Evolutionary conservation across 2,329 filamentous ascomycete genomes (phyloP).

Genomic region (Talaromyces amestolkiae): DNA sequence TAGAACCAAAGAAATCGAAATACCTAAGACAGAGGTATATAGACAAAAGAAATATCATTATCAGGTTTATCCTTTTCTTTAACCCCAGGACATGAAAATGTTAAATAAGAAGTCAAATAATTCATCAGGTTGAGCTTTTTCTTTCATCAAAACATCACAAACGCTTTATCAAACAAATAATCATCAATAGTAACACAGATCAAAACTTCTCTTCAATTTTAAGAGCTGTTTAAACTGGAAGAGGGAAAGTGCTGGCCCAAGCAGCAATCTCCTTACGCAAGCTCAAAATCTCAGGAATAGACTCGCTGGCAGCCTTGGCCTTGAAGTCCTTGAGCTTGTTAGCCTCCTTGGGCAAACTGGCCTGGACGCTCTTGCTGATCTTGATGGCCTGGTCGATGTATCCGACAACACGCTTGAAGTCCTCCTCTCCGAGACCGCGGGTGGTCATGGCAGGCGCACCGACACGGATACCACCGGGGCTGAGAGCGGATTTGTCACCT

Average conservation of each 20-base stretch:
- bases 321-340: constrained; percentile 99
- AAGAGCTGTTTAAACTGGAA: constrained; percentile 56
- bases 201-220: background rate
- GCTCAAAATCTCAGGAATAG: constrained; percentile 75
- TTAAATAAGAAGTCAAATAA: constrained; percentile 12
- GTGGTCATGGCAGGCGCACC: constrained; percentile 97
- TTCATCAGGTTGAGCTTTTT: constrained; percentile 21
- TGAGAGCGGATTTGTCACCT: constrained; percentile 94
- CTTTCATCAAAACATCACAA: constrained; percentile 10
- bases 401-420: constrained; percentile 83
- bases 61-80: constrained; percentile 6
- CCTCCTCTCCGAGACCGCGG: constrained; percentile 85
- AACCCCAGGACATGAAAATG: background rate
- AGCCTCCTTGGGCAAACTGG: constrained; percentile 82
- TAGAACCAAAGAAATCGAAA: background rate
- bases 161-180: constrained; percentile 5
- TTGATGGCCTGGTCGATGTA: constrained; percentile 91
- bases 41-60: constrained; percentile 14
- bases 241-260: constrained; percentile 88
- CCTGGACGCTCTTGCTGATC: constrained; percentile 85
- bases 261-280: constrained; percentile 84
- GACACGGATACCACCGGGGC: constrained; percentile 90
- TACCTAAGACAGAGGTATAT: background rate
- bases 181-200: constrained; percentile 9
- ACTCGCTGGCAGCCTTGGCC: constrained; percentile 77